Evolutionary conservation across 75 land plant species (phyloP).

Genomic region (Cryptomeria japonica): DNA sequence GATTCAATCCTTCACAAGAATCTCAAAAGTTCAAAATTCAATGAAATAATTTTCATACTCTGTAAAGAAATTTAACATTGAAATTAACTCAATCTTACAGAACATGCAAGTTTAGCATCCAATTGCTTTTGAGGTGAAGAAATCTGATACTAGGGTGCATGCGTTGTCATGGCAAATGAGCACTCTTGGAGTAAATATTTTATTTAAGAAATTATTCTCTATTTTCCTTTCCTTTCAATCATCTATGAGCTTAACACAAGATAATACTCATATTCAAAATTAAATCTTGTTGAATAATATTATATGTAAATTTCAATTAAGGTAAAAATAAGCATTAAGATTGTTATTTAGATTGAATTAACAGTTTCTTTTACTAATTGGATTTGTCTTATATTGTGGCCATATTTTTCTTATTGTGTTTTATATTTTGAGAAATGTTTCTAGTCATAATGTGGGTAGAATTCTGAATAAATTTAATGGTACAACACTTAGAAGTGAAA

Average conservation of each 20-base stretch:
- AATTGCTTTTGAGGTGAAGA: not conserved
- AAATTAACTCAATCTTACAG: not conserved
- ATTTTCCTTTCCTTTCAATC: no score
- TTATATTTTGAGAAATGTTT: not conserved
- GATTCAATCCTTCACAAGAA: not conserved
- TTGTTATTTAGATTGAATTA: not conserved
- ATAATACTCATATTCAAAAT: not conserved
- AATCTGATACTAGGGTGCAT: not conserved
- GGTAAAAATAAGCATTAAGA: not conserved
- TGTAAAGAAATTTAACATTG: not conserved
- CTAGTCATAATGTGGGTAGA: not conserved
- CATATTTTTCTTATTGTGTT: not conserved
- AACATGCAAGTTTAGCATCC: not conserved
- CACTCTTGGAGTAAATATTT: not conserved
- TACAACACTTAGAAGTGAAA: not conserved
- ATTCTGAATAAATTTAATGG: not conserved
- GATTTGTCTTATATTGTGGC: not conserved
- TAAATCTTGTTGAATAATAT: no score
- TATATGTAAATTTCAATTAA: no score
- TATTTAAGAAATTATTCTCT: not conserved
- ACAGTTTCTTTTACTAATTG: no score
- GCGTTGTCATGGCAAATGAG: not conserved
- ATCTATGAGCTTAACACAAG: no score
- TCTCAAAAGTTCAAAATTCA: not conserved
- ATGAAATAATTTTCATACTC: not conserved